Base-by-base conservation (phyloP, 345 rosid species). In the Pseudoturritis turrita region DNA sequence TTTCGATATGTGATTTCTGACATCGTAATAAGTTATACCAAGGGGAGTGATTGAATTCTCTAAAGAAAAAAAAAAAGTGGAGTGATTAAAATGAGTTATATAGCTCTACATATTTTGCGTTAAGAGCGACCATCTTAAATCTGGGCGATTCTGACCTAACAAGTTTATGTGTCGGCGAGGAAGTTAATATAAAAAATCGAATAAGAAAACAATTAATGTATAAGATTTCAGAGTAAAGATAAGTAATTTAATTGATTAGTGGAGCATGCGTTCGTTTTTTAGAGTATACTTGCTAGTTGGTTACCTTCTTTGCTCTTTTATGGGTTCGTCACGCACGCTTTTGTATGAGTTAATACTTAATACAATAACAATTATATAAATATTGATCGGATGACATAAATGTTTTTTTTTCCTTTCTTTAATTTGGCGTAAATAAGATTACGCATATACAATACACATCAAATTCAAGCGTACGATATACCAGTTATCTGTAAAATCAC, bases 81-180 rank as follows among this genome's bases (percentile, higher is more conserved):
- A 25, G 13, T 61, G 22, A 25, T 62, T 18, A 28, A 43, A 62
- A 25, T 61, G 66, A 41, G 21, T 40, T 60, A 41, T 39, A 39
- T 9, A n/a, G 65, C 49, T 37, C 19, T 7, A 37, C 6, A 14
- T 37, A 22, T 5, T 58, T 37, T 59, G 15, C 33, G 7, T 43
- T 43, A 25, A 2, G 39, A 21, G 46, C 45, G 65, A 57, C 53
- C 26, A 53, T 68, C 31, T 55, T 44, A 66, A 58, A 70, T 23
- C 4, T 47, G 35, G 26, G 51, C n/a, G 75, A 49, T 41, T 71
- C 58, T 36, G 51, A 37, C 75, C 44, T 50, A 71, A 71, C 61
- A 49, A 49, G 50, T 58, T 11, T 50, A 21, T 25, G 68, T 60
- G 61, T 50, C 68, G 75, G 68, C 35, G 33, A 50, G 22, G 68